Evolutionary conservation across 768 basidiomycete species (phyloP).

Genomic region (Tulasnella sp.): DNA sequence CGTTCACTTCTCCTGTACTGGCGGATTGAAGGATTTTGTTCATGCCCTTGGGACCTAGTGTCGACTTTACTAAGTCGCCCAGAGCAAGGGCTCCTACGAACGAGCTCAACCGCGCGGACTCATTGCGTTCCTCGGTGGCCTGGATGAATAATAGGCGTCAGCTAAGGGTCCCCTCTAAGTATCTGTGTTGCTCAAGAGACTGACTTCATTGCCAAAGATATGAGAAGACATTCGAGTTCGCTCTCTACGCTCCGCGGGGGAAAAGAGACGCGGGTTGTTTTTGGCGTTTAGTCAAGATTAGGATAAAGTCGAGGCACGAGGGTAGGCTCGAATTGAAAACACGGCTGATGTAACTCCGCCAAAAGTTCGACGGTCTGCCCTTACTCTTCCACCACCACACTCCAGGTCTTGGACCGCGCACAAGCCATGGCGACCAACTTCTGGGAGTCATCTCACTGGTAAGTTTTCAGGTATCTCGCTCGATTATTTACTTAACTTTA

Average conservation of each 20-base stretch:
- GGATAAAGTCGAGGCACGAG: neutral
- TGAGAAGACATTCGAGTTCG: constrained; percentile 18
- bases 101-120: constrained; percentile 95
- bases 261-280: neutral
- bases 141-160: constrained; percentile 3
- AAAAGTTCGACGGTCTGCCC: constrained; percentile 1
- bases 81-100: constrained; percentile 96
- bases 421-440: constrained; percentile 80
- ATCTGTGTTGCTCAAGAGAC: neutral
- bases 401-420: neutral
- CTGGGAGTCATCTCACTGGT: constrained; percentile 89
- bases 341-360: neutral
- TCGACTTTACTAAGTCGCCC: constrained; percentile 97
- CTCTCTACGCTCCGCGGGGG: neutral
- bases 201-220: constrained; percentile 17
- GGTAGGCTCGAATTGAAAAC: neutral
- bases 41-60: constrained; percentile 98
- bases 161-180: neutral
- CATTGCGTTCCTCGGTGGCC: constrained; percentile 72
- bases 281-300: constrained; percentile 1
- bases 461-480: constrained; percentile 28
- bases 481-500: neutral
- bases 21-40: constrained; percentile 97
- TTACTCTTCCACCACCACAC: constrained; percentile 7
- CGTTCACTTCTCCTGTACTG: constrained; percentile 85